Evolutionary conservation across 2,329 filamentous ascomycete genomes (phyloP).

Genomic region (Zymoseptoria tritici): DNA sequence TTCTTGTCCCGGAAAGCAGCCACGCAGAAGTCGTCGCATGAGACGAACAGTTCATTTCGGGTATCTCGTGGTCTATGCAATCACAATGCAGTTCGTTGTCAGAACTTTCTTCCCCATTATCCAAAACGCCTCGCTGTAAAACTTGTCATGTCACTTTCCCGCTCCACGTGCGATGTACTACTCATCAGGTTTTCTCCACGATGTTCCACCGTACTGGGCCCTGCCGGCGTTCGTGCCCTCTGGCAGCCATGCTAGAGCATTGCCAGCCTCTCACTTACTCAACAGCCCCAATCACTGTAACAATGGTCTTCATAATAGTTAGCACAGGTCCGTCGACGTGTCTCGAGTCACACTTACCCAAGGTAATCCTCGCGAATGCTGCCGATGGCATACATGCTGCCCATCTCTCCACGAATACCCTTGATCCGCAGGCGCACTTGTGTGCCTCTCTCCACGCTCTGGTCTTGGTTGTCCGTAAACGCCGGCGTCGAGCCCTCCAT

Average conservation of each 20-base stretch:
- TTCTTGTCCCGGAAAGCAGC: too few relatives aligned
- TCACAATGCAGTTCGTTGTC: conserved; percentile 2
- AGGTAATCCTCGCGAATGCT: conserved; percentile 73
- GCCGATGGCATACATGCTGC: conserved; percentile 92
- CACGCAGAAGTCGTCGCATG: background rate
- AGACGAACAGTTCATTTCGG: conserved; percentile 2
- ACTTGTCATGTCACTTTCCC: background rate
- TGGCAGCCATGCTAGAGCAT: background rate
- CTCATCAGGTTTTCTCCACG: background rate
- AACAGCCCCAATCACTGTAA: background rate
- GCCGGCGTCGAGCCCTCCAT: conserved; percentile 93
- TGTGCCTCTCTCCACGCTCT: conserved; percentile 86
- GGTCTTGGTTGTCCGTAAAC: conserved; percentile 91
- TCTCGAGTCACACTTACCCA: conserved; percentile 21
- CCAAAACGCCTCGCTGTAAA: conserved; percentile 14
- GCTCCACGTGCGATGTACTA: background rate
- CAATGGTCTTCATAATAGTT: background rate
- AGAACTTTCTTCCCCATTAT: conserved; percentile 1
- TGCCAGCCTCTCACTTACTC: background rate
- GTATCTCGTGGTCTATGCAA: conserved; percentile 18
- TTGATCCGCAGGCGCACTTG: conserved; percentile 92
- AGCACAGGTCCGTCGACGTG: background rate
- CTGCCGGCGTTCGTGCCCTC: background rate
- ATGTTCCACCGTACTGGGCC: background rate
- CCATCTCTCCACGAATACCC: conserved; percentile 86